Evolutionary conservation across 2,329 filamentous ascomycete species (phyloP), one percentile per base, ranked within the genome.

Genomic region (Knufia petricola): DNA sequence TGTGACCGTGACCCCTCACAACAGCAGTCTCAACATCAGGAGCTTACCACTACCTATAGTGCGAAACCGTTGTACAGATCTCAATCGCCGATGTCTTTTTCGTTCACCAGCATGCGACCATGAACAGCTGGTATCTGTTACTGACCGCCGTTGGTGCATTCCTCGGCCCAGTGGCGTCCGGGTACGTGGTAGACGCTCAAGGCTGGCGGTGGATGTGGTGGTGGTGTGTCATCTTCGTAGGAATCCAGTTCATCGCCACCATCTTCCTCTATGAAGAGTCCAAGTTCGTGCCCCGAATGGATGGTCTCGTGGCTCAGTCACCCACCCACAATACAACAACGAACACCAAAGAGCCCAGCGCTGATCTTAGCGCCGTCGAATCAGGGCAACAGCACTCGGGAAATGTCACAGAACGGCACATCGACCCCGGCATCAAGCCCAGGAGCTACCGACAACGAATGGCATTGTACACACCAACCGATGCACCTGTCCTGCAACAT

Each of bases 1-100:
- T n/a, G n/a, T n/a, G n/a, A n/a, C n/a, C n/a, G n/a, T n/a, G n/a
- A n/a, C n/a, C n/a, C n/a, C n/a, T n/a, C n/a, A n/a, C n/a, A n/a
- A n/a, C n/a, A n/a, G n/a, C n/a, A n/a, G n/a, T n/a, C n/a, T n/a
- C n/a, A n/a, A n/a, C n/a, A n/a, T n/a, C n/a, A n/a, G n/a, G n/a
- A n/a, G n/a, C n/a, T n/a, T n/a, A n/a, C n/a, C n/a, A n/a, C n/a
- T n/a, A n/a, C n/a, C n/a, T n/a, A n/a, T n/a, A n/a, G n/a, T 61
- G 59, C 41, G 68, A 72, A 54, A 62, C 60, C 1, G 58, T 71
- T 28, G 65, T 69, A 2, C 66, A 70, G 50, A 65, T 70, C 52
- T 70, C 67, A 1, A 65, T 74, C 50, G 63, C 64, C 9, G 71
- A 74, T 54, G 49, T 74, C n/a, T 74, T 72, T 57, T 74, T 73